Evolutionary conservation across 2,329 filamentous ascomycete species (phyloP), one percentile per base, ranked within the genome.

Genomic region (Fusarium napiforme): DNA sequence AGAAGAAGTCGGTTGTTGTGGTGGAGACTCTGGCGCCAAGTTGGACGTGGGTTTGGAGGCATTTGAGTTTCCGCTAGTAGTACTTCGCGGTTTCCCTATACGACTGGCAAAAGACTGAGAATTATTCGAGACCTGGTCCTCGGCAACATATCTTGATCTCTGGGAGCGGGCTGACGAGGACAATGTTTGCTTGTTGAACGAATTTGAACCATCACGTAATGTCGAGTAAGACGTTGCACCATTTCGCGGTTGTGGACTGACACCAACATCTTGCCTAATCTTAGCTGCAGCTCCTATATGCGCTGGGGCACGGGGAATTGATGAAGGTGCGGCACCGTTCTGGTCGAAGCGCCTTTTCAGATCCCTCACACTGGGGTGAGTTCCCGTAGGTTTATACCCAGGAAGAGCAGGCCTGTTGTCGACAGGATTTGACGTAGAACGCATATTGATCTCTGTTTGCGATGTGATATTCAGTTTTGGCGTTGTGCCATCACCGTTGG

Each of bases 291-390:
- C 69, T 78, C 78, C 75, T 77, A 78, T 73, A 79, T 79, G 77
- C 43, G 79, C 66, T 59, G 81, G 78, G 73, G 81, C 82, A 70
- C 82, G 83, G 62, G 81, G 74, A 61, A 82, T 78, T 47, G 81
- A 76, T 68, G 81, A 78, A 56, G 61, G 50, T 55, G 77, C 69
- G 73, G 72, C 64, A 71, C 81, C 84, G 74, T 87, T 90, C 78
- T 91, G 90, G 81, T 96, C 93, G 83, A 96, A 96, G 61, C 89
- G 91, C 81, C 92, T 93, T 77, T 93, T 91, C 71, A 96, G 85
- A 79, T 96, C 93, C 82, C 92, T 94, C 75, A 96, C 93, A 68
- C 92, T 95, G n/a, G 90, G 86, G 74, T 92, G 87, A 74, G 82
- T 77, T 52, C 80, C 78, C 58, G 78, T 78, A 46, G 78, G 77